Evolutionary conservation across 2,329 filamentous ascomycete genomes (phyloP).

Genomic region (Allantophomopsis lycopodina): DNA sequence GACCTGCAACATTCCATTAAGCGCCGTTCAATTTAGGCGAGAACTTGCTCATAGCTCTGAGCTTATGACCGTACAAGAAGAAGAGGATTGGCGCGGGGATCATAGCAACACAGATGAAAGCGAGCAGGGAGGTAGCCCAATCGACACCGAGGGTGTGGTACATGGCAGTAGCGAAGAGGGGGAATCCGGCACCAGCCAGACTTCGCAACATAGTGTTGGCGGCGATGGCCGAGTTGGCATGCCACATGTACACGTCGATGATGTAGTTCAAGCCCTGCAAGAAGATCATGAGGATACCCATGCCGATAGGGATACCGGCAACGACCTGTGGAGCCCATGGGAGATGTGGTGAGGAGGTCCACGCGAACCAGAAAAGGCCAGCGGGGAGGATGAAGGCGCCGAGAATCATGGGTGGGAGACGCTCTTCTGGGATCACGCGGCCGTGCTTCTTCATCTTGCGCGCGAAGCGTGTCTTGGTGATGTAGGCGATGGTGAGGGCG

Average conservation of each 20-base stretch:
- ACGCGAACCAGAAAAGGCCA: slow-evolving; percentile 72
- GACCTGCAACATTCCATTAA: too few relatives aligned
- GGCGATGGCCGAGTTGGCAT: slow-evolving; percentile 63
- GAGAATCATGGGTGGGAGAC: slow-evolving; percentile 38
- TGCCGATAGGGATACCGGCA: slow-evolving; percentile 63
- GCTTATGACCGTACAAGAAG: slow-evolving; percentile 16
- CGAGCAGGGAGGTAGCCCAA: slow-evolving; percentile 53
- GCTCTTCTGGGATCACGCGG: slow-evolving; percentile 25
- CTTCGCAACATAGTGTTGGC: slow-evolving; percentile 65
- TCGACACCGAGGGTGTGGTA: slow-evolving; percentile 54
- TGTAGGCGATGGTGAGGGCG: slow-evolving; percentile 35
- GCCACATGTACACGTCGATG: slow-evolving; percentile 62
- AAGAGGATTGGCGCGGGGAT: slow-evolving; percentile 46
- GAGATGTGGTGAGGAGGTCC: slow-evolving; percentile 39
- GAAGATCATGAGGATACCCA: slow-evolving; percentile 61
- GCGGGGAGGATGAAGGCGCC: slow-evolving; percentile 53
- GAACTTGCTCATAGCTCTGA: slow-evolving; percentile 14
- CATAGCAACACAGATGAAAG: slow-evolving; percentile 34
- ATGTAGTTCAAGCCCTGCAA: slow-evolving; percentile 71
- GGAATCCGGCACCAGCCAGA: slow-evolving; percentile 57
- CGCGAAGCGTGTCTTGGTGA: slow-evolving; percentile 19
- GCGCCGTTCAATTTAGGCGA: background rate
- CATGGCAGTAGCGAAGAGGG: slow-evolving; percentile 57
- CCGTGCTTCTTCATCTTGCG: slow-evolving; percentile 14
- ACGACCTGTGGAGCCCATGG: slow-evolving; percentile 65